Conservation (phyloP, 208 protist species). For the Trypanosoma grayi region DNA sequence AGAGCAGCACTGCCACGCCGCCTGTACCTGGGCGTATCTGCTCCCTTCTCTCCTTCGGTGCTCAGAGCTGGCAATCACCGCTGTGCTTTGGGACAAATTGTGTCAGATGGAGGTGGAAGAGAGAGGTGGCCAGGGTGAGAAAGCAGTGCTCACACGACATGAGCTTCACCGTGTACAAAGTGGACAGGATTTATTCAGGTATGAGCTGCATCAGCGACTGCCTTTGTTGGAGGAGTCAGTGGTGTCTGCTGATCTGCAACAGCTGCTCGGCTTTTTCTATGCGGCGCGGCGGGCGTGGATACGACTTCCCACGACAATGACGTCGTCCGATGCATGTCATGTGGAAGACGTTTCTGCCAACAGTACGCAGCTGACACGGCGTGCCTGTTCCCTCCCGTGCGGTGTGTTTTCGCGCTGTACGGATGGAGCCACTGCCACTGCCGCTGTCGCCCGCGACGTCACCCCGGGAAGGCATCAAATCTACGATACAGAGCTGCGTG, state of each 20-base stretch:
- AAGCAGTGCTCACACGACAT: conserved; percentile 9
- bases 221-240: conserved; percentile 79
- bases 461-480: conserved; percentile 19
- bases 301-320: conserved; percentile 28
- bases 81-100: conserved; percentile 34
- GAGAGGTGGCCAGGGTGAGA: not conserved
- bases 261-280: conserved; percentile 56
- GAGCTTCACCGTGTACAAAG: conserved; percentile 27
- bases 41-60: conserved; percentile 34
- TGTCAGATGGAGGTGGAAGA: not conserved
- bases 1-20: conserved; percentile 24
- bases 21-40: conserved; percentile 65
- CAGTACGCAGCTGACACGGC: not conserved
- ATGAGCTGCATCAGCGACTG: conserved; percentile 71
- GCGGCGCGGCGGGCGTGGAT: conserved; percentile 62
- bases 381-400: not conserved
- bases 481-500: conserved; percentile 12
- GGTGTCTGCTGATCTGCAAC: conserved; percentile 47
- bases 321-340: not conserved
- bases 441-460: conserved; percentile 1
- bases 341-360: not conserved
- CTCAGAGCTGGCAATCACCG: conserved; percentile 29
- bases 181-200: conserved; percentile 55
- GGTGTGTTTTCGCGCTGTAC: conserved; percentile 4
- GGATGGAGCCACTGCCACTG: no score